Evolutionary conservation across 768 basidiomycete genomes (phyloP).

Genomic region (Ephemerocybe angulata): DNA sequence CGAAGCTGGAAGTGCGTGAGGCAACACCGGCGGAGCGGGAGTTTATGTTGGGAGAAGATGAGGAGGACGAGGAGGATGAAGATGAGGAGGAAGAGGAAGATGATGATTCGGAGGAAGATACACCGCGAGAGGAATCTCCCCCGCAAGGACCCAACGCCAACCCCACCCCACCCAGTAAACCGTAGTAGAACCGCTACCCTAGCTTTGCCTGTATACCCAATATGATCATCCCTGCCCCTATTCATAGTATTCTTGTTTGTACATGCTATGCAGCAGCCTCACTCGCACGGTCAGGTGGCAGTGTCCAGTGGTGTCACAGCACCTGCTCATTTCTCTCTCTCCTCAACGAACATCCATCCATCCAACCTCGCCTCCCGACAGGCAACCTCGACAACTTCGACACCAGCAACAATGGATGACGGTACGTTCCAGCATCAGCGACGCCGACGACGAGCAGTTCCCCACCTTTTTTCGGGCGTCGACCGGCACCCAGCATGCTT

Average conservation of each 20-base stretch:
- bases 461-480: constrained; percentile 37
- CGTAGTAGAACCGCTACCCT: not conserved
- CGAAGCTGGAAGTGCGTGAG: constrained; percentile 4
- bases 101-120: constrained; percentile 4
- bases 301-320: not conserved
- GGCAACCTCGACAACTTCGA: constrained; percentile 11
- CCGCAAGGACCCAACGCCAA: not conserved
- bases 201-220: not conserved
- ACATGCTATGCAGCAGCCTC: not conserved
- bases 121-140: not conserved
- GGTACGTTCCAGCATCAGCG: constrained; percentile 83
- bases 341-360: too few species aligned
- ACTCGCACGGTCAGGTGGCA: not conserved
- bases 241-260: not conserved
- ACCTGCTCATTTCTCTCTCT: not conserved
- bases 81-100: constrained; percentile 10
- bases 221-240: not conserved
- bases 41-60: constrained; percentile 34
- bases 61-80: constrained; percentile 24
- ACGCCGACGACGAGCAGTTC: constrained; percentile 56
- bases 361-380: constrained; percentile 2
- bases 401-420: constrained; percentile 48
- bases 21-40: constrained; percentile 30
- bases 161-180: not conserved
- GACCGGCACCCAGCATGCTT: constrained; percentile 24